Percentiles rank a stretch among this genome's conserved stretches.
phyloP scores from a whole-genome alignment of 345 rosid species.

The Dipteronia dyeriana region DNA sequence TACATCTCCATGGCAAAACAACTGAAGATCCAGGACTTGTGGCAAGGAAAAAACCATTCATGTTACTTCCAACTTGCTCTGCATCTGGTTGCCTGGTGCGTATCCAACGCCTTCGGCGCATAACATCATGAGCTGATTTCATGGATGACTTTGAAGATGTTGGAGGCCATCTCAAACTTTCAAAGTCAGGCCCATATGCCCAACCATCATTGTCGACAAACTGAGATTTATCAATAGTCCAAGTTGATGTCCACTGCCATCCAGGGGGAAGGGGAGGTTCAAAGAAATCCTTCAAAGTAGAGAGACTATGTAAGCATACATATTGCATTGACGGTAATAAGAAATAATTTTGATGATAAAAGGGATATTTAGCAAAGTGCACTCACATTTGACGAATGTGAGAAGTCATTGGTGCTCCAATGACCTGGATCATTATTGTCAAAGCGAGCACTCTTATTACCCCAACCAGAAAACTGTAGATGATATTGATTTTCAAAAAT shows the following conservation, averaged over 20 bases:
- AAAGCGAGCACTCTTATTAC: constrained; percentile 41
- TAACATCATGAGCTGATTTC: constrained; percentile 43
- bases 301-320: constrained; percentile 11
- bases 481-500: constrained; percentile 58
- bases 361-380: neutral
- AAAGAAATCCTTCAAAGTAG: constrained; percentile 49
- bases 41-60: constrained; percentile 31
- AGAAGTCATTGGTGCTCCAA: constrained; percentile 66
- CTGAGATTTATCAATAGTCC: constrained; percentile 58
- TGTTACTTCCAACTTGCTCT: constrained; percentile 24
- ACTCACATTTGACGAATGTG: constrained; percentile 57
- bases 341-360: neutral
- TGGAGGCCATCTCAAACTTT: constrained; percentile 57
- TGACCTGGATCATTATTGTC: constrained; percentile 41
- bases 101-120: constrained; percentile 66
- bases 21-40: constrained; percentile 70
- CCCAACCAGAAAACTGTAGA: constrained; percentile 55
- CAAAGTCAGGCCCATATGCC: constrained; percentile 63
- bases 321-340: neutral
- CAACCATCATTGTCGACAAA: constrained; percentile 61
- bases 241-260: constrained; percentile 63
- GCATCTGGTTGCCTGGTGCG: constrained; percentile 43
- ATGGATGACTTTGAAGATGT: constrained; percentile 31
- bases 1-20: constrained; percentile 85
- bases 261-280: constrained; percentile 59